Conservation (phyloP, 805 yeast genomes). For the Kodamaea laetipori region DNA sequence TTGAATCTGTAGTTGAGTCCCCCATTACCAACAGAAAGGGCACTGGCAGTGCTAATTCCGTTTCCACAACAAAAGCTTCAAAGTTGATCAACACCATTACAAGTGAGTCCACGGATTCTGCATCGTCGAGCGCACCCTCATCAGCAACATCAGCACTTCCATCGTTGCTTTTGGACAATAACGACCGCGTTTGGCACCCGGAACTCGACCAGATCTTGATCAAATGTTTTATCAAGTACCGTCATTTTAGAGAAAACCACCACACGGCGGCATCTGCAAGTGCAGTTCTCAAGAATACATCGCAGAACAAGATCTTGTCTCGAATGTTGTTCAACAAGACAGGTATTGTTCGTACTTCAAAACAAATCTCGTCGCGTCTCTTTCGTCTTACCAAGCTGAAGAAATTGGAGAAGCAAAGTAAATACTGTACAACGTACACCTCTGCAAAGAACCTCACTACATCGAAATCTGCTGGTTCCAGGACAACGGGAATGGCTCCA, state of each 20-base stretch:
- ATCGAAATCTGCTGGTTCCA: not conserved
- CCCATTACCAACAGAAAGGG: conserved; percentile 21
- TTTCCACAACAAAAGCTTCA: conserved; percentile 5
- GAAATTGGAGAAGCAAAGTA: conserved; percentile 21
- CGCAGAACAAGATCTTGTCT: conserved; percentile 42
- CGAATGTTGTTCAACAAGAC: conserved; percentile 42
- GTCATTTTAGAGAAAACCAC: conserved; percentile 31
- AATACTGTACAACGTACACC: conserved; percentile 13
- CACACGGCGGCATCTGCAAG: conserved; percentile 18
- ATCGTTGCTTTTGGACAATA: conserved; percentile 5
- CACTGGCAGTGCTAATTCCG: not conserved
- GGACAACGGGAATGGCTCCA: conserved; percentile 4
- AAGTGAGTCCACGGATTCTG: conserved; percentile 1
- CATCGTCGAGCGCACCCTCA: not conserved
- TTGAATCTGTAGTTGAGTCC: conserved; percentile 32
- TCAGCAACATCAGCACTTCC: conserved; percentile 6
- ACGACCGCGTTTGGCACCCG: conserved; percentile 35
- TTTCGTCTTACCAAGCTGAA: conserved; percentile 30
- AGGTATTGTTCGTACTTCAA: conserved; percentile 37
- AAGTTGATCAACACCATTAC: conserved; percentile 8
- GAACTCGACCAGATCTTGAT: conserved; percentile 39
- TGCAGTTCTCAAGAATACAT: conserved; percentile 33
- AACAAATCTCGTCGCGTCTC: conserved; percentile 37
- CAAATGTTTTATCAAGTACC: conserved; percentile 37
- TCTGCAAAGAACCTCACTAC: conserved; percentile 3